A percentile compares a stretch with the other conserved stretches of the same genome.
Conservation (phyloP, 2,329 filamentous ascomycete species). For the Apiospora aurea region DNA sequence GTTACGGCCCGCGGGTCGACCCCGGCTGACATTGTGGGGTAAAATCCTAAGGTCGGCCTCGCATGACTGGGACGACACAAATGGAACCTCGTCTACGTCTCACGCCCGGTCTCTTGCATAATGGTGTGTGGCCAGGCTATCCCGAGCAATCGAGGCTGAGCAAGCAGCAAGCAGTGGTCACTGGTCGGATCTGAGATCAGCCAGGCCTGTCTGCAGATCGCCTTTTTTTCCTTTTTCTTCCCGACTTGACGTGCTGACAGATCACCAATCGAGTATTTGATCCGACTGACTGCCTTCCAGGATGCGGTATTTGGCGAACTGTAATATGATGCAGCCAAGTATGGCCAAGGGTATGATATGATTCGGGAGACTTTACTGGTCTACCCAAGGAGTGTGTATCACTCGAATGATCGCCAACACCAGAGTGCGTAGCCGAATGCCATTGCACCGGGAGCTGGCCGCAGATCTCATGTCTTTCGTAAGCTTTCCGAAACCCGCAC, state of each 20-base stretch:
- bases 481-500: conserved; percentile 4
- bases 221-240: too few relatives aligned
- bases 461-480: background rate
- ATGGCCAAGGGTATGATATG: background rate
- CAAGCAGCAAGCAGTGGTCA: background rate
- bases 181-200: background rate
- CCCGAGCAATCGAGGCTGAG: conserved; percentile 7
- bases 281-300: background rate
- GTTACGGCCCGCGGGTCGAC: conserved; percentile 10
- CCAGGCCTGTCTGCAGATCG: background rate
- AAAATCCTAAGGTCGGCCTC: background rate
- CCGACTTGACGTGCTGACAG: background rate
- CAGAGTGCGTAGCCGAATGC: background rate
- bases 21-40: conserved; percentile 5
- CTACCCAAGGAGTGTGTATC: background rate
- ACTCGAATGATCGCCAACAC: background rate
- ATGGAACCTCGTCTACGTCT: conserved; percentile 12
- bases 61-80: conserved; percentile 20
- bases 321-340: background rate
- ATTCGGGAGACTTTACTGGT: background rate
- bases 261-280: background rate
- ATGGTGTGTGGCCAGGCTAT: conserved; percentile 1
- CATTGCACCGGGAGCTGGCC: background rate
- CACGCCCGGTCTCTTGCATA: conserved; percentile 13
- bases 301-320: background rate